phyloP scores from a whole-genome alignment of 1,284 basidiomycete species.

The Rhodotorula sp. region DNA sequence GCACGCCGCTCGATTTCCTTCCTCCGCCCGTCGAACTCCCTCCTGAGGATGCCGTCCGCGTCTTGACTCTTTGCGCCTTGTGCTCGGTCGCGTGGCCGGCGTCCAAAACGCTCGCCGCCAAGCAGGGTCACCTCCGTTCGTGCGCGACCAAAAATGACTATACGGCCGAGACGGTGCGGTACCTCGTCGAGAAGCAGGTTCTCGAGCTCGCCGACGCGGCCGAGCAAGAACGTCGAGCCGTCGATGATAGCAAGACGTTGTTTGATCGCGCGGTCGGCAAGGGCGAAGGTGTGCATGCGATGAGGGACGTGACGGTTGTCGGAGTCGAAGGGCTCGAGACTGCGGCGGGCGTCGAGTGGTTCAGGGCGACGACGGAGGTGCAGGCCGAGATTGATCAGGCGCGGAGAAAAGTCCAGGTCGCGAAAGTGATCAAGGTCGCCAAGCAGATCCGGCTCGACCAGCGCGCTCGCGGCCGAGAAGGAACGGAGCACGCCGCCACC shows the following conservation, averaged over 20 bases:
- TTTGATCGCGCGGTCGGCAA: slow-evolving; percentile 59
- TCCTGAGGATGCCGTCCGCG: slow-evolving; percentile 37
- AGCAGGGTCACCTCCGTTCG: slow-evolving; percentile 62
- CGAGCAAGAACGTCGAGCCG: slow-evolving; percentile 46
- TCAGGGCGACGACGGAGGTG: not conserved
- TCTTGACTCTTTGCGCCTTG: slow-evolving; percentile 58
- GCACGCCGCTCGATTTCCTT: slow-evolving; percentile 37
- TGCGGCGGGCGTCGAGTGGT: slow-evolving; percentile 39
- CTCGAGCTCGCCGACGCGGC: slow-evolving; percentile 20
- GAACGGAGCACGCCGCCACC: not conserved
- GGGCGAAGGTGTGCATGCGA: slow-evolving; percentile 54
- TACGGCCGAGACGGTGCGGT: slow-evolving; percentile 58
- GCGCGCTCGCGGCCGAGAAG: not conserved
- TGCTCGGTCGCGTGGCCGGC: slow-evolving; percentile 63
- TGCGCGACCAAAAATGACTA: slow-evolving; percentile 64
- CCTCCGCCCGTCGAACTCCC: slow-evolving; percentile 28
- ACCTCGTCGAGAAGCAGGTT: slow-evolving; percentile 58
- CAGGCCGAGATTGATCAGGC: slow-evolving; percentile 23
- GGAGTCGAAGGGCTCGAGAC: slow-evolving; percentile 54
- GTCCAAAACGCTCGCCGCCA: slow-evolving; percentile 61
- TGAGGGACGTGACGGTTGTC: slow-evolving; percentile 50
- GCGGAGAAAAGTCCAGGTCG: slow-evolving; percentile 17
- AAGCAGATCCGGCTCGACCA: slow-evolving; percentile 25
- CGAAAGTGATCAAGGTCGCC: slow-evolving; percentile 18
- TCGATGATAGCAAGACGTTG: slow-evolving; percentile 52